Evolutionary conservation across 768 basidiomycete species (phyloP).

Genomic region (Lactarius psammicola): DNA sequence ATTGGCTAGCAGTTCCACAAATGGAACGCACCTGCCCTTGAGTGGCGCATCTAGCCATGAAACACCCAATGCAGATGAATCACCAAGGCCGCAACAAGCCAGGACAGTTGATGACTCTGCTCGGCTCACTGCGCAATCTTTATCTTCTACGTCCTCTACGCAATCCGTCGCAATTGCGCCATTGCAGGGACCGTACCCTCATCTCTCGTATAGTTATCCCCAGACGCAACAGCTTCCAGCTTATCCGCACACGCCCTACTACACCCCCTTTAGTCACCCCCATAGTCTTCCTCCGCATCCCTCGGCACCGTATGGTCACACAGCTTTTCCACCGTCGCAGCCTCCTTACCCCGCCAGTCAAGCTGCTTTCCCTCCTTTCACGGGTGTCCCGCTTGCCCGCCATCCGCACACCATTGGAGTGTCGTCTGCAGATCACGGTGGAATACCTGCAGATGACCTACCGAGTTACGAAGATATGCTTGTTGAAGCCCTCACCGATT

Average conservation of each 20-base stretch:
- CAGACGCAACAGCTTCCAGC: slow-evolving; percentile 42
- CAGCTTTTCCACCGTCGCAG: slow-evolving; percentile 36
- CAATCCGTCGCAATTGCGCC: neutral
- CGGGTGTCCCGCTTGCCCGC: slow-evolving; percentile 26
- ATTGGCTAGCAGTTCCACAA: slow-evolving; percentile 5
- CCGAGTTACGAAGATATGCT: slow-evolving; percentile 94
- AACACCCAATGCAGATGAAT: neutral
- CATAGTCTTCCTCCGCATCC: slow-evolving; percentile 35
- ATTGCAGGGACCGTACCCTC: slow-evolving; percentile 42
- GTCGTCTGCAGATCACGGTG: slow-evolving; percentile 31
- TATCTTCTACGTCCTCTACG: slow-evolving; percentile 1
- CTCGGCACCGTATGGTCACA: slow-evolving; percentile 38
- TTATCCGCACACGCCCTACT: slow-evolving; percentile 70
- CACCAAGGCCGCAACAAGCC: neutral
- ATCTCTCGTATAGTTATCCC: slow-evolving; percentile 55
- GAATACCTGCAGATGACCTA: slow-evolving; percentile 48
- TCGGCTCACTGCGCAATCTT: neutral
- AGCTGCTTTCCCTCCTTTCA: slow-evolving; percentile 27
- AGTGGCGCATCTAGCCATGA: neutral
- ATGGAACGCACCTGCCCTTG: neutral
- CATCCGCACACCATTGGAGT: slow-evolving; percentile 24
- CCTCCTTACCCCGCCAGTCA: slow-evolving; percentile 35
- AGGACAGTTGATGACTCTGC: neutral
- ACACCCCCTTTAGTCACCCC: slow-evolving; percentile 46
- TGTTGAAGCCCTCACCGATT: slow-evolving; percentile 69